Evolutionary conservation across 352 stramenopile species (phyloP), one percentile per base, ranked within the genome.

Genomic region (Phytophthora citrophthora): DNA sequence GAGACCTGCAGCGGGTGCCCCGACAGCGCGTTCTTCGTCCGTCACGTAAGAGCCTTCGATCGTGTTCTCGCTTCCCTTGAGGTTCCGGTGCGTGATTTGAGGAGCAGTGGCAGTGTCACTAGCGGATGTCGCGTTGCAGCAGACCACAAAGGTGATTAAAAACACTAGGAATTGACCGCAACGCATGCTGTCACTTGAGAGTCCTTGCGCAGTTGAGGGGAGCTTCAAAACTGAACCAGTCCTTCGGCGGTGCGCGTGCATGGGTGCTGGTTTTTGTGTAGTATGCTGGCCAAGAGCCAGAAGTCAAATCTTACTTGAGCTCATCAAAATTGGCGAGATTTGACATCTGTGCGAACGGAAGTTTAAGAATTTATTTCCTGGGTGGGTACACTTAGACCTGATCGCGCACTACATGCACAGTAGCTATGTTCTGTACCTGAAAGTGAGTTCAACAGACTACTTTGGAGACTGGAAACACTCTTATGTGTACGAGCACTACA

Each of bases 261-360:
- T 13, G 39, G 39, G 27, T 27, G 39, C 39, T 45, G 39, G 3
- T 24, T 45, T 24, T 24, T 24, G 39, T 45, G 16, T 34, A 34
- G 39, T 24, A 11, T 45, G n/a, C 39, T 27, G 16, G 5, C 16
- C 16, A 45, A 45, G 39, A 45, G 39, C 39, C 39, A 45, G 39
- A 20, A n/a, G 11, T 11, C 39, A 45, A 45, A 45, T 45, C 39
- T 26, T 26, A 11, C 39, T 45, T 11, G 16, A 5, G 20, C 39
- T 45, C 39, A 45, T 45, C 20, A 24, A 45, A 45, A 23, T 45
- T 45, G 39, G 16, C 7, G 39, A 45, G 39, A 45, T 45, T 45
- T 45, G 39, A 45, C 39, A 27, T 45, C 39, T 45, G n/a, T 45
- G 39, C 39, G 29, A 45, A 26, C 39, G 39, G 0, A 45, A 45